Percentiles rank a stretch among this genome's conserved stretches.
phyloP scores from a whole-genome alignment of 1,284 basidiomycete species.

The Ceratobasidium sp. region DNA sequence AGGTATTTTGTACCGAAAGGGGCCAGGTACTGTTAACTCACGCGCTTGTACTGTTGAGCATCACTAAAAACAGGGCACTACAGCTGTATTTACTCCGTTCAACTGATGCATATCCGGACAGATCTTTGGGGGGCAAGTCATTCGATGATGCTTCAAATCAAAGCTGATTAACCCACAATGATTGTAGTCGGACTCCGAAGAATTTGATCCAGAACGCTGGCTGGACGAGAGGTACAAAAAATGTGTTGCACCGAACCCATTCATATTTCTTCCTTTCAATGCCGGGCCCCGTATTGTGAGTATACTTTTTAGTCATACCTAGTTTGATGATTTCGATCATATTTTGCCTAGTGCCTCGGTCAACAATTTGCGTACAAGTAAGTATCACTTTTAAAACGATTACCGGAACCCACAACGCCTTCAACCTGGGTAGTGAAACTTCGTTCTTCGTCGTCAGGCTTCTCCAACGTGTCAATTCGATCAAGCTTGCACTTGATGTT shows the following conservation, averaged over 20 bases:
- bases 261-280: constrained; percentile 68
- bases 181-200: constrained; percentile 48
- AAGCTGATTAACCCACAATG: background rate
- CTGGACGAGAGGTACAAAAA: constrained; percentile 60
- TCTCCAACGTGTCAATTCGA: constrained; percentile 57
- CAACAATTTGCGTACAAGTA: constrained; percentile 55
- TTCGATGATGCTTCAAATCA: background rate
- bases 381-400: no score
- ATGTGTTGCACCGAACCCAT: constrained; percentile 63
- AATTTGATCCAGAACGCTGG: constrained; percentile 68
- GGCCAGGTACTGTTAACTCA: constrained; percentile 18
- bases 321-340: no score
- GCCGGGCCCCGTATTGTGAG: constrained; percentile 59
- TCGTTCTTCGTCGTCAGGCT: constrained; percentile 55
- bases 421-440: constrained; percentile 51
- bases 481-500: constrained; percentile 54
- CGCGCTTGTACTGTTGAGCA: background rate
- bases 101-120: constrained; percentile 44
- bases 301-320: background rate
- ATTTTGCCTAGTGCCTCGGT: constrained; percentile 58
- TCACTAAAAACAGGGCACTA: no score
- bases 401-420: no score
- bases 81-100: constrained; percentile 45
- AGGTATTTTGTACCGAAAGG: constrained; percentile 51
- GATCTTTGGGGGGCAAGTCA: constrained; percentile 47